Conservation (phyloP, 2,329 filamentous ascomycete species). For the Ophiostoma sp. region DNA sequence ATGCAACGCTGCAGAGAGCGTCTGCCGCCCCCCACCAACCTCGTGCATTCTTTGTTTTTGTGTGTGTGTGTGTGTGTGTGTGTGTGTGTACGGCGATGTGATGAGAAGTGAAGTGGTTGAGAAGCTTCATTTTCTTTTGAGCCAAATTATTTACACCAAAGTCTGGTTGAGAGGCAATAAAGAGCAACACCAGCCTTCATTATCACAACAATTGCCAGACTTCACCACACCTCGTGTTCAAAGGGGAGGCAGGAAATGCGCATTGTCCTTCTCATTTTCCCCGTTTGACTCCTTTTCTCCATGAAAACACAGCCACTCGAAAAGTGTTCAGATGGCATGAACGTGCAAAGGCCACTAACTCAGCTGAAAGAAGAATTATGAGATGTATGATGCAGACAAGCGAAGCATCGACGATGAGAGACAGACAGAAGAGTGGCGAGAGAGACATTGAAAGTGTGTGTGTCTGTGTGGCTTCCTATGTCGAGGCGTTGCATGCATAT, state of each 20-base stretch:
- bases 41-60: not conserved
- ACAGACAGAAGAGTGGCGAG: not conserved
- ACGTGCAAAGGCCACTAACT: not conserved
- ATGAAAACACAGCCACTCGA: not conserved
- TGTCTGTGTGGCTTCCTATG: not conserved
- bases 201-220: not conserved
- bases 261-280: not conserved
- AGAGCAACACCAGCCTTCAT: not conserved
- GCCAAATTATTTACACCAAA: not conserved
- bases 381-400: not conserved
- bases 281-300: not conserved
- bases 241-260: not conserved
- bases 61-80: not conserved
- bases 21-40: not conserved
- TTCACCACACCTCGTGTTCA: not conserved
- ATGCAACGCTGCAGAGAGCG: not conserved
- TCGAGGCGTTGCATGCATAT: conserved; percentile 8
- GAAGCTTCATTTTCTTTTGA: not conserved
- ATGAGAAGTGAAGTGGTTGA: not conserved
- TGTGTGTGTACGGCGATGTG: not conserved
- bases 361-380: not conserved
- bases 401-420: not conserved
- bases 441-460: not conserved
- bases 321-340: not conserved
- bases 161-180: not conserved